Evolutionary conservation across 768 basidiomycete genomes (phyloP), one percentile per base, ranked within the genome.

Genomic region (Pleurotus tuoliensis): DNA sequence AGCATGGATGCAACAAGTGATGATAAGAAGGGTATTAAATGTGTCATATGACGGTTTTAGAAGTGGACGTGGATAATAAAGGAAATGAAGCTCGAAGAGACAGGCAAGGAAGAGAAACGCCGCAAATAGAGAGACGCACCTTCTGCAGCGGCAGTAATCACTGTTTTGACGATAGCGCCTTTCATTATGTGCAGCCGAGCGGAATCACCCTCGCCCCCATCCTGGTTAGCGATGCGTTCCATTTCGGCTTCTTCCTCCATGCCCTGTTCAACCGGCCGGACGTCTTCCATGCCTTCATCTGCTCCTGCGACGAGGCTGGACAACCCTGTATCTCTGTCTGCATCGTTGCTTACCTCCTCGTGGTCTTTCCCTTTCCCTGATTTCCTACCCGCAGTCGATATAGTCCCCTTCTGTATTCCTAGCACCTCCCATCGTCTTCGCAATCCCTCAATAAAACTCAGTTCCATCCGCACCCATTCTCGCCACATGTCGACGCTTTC

Each of bases 401-500:
- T 52, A 45, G 72, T 73, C 13, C 60, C 66, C 49, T 73, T 66
- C 18, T 61, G 55, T 51, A 95, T 86, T 6, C 93, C 94, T 16
- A 96, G 75, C 6, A 91, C 75, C 45, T 77, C 83, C 92, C 92
- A 94, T 51, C 94, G 77, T 60, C 90, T 74, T 39, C 90, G 76
- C 47, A 95, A 72, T 12, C 82, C 82, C 73, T 96, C 93, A 6
- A 92, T 75, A 69, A 92, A 96, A 2, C 86, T 85, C 4, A 95
- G 72, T 68, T 98, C 94, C 83, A 97, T 92, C 66, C 86, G 86
- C 60, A 93, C 84, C 66, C 94, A 96, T 69, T 95, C 94, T 18
- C 77, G 77, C 94, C 94, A 98, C 70, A 98, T 75, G 56, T 87
- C 84, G 30, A 81, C 69, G 60, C 83, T 90, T 52, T 87, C 82